A percentile compares a stretch with the other conserved stretches of the same genome.
These are phyloP conservation scores for Marasmius oreades DNA, from an alignment of 1,284 basidiomycete genomes.

Conservation along the genomic window DNA sequence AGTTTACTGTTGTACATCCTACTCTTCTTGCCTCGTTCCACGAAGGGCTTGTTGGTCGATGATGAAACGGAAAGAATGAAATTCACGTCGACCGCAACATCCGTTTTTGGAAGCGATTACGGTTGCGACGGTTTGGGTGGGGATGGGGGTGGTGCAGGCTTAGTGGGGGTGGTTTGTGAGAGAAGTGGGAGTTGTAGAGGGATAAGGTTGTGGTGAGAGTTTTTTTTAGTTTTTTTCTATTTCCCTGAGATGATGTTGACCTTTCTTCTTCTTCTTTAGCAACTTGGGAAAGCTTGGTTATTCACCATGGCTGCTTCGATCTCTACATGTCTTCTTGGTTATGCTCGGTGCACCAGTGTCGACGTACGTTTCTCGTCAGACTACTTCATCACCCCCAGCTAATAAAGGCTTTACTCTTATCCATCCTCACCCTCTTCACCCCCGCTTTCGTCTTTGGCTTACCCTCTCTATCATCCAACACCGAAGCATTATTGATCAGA, in stretches of 20 bases:
- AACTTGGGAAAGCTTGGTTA: conserved; percentile 44
- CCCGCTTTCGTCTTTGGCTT: conserved; percentile 70
- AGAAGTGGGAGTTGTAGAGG: conserved; percentile 32
- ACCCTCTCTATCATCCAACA: conserved; percentile 45
- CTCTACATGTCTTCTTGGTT: conserved; percentile 48
- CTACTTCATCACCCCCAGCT: conserved; percentile 7
- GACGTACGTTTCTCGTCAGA: conserved; percentile 39
- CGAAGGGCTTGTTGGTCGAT: conserved; percentile 39
- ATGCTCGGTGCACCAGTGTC: conserved; percentile 76
- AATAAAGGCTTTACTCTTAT: conserved; percentile 51
- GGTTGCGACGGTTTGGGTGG: conserved; percentile 56
- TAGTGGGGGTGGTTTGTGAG: conserved; percentile 76
- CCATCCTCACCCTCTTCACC: conserved; percentile 65
- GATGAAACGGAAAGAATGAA: conserved; percentile 25
- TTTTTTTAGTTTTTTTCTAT: conserved; percentile 4
- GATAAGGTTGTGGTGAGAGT: conserved; percentile 35
- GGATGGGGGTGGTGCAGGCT: conserved; percentile 53
- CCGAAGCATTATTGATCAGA: conserved; percentile 40
- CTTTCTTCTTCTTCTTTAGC: conserved; percentile 33
- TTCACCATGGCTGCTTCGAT: conserved; percentile 52
- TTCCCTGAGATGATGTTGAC: conserved; percentile 12
- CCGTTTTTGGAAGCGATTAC: conserved; percentile 67
- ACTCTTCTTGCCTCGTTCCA: conserved; percentile 63
- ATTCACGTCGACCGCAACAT: conserved; percentile 51
- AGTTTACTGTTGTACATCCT: conserved; percentile 63